phyloP scores from a whole-genome alignment of 495 filamentous ascomycete species.

The Aspergillus sparsus region DNA sequence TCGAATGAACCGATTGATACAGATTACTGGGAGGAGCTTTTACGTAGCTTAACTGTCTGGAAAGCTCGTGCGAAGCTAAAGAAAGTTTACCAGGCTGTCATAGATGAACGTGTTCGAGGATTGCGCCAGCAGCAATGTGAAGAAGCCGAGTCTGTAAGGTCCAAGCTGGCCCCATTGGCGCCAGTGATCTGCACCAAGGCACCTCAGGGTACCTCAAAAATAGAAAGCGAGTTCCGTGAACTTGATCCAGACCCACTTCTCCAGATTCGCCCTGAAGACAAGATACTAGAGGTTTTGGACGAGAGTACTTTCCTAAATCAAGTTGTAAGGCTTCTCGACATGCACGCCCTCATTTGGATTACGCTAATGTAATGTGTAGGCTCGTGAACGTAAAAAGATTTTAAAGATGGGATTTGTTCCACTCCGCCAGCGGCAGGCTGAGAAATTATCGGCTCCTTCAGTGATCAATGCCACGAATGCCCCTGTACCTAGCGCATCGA shows the following conservation, averaged over 20 bases:
- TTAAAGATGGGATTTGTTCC: slow-evolving; percentile 71
- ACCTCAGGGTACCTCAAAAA: slow-evolving; percentile 7
- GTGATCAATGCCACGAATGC: slow-evolving; percentile 34
- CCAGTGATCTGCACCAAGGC: slow-evolving; percentile 24
- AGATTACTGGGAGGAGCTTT: slow-evolving; percentile 95
- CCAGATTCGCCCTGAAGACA: slow-evolving; percentile 68
- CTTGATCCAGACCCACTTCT: slow-evolving; percentile 74
- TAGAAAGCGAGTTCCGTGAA: slow-evolving; percentile 31
- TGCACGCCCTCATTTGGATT: not conserved
- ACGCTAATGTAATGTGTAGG: slow-evolving; percentile 30
- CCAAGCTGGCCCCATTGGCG: slow-evolving; percentile 55
- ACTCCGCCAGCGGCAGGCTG: slow-evolving; percentile 53
- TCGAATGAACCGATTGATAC: slow-evolving; percentile 92
- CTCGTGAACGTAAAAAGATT: slow-evolving; percentile 63
- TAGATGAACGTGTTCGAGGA: slow-evolving; percentile 68
- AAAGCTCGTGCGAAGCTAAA: slow-evolving; percentile 88
- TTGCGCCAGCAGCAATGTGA: slow-evolving; percentile 68
- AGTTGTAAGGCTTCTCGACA: slow-evolving; percentile 45
- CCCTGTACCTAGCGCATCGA: slow-evolving; percentile 49
- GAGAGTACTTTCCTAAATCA: slow-evolving; percentile 62
- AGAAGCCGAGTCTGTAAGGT: slow-evolving; percentile 62
- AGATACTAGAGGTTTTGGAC: slow-evolving; percentile 60
- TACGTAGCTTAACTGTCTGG: slow-evolving; percentile 81
- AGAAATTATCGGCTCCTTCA: slow-evolving; percentile 45
- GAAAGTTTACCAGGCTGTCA: slow-evolving; percentile 75